Evolutionary conservation across 1,284 basidiomycete species (phyloP).

Genomic region (Cutaneotrichosporon curvatum): DNA sequence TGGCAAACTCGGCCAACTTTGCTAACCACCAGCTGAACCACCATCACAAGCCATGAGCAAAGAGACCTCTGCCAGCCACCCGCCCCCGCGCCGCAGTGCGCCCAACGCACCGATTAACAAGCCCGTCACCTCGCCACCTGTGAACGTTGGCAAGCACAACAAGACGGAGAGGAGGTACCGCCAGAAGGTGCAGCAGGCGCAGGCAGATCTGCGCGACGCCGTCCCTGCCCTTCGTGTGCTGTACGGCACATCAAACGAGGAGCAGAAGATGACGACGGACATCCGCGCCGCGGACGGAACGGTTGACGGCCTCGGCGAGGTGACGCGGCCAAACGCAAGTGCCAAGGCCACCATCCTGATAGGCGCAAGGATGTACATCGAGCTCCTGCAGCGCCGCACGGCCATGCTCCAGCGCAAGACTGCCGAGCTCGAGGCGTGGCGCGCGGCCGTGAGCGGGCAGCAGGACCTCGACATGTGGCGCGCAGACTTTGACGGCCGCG

Average conservation of each 20-base stretch:
- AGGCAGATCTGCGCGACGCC: constrained; percentile 43
- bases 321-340: constrained; percentile 43
- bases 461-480: constrained; percentile 29
- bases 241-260: constrained; percentile 43
- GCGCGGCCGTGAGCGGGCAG: constrained; percentile 31
- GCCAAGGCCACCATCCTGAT: constrained; percentile 45
- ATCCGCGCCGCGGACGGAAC: constrained; percentile 37
- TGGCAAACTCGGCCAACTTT: no score
- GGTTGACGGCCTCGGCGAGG: constrained; percentile 43
- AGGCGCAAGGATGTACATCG: constrained; percentile 45
- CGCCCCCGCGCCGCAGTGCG: constrained; percentile 17
- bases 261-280: constrained; percentile 40
- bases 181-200: constrained; percentile 45
- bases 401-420: constrained; percentile 33
- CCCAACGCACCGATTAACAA: constrained; percentile 20
- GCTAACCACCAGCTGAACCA: not conserved
- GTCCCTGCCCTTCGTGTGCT: constrained; percentile 43
- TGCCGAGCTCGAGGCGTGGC: constrained; percentile 32
- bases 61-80: not conserved
- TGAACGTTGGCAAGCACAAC: constrained; percentile 43
- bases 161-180: constrained; percentile 46
- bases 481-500: constrained; percentile 30
- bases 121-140: constrained; percentile 6
- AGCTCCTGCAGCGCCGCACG: constrained; percentile 37
- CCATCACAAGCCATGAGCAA: not conserved